Evolutionary conservation across 805 yeast species (phyloP), one percentile per base, ranked within the genome.

Genomic region (Zygosaccharomyces gambellarensis): DNA sequence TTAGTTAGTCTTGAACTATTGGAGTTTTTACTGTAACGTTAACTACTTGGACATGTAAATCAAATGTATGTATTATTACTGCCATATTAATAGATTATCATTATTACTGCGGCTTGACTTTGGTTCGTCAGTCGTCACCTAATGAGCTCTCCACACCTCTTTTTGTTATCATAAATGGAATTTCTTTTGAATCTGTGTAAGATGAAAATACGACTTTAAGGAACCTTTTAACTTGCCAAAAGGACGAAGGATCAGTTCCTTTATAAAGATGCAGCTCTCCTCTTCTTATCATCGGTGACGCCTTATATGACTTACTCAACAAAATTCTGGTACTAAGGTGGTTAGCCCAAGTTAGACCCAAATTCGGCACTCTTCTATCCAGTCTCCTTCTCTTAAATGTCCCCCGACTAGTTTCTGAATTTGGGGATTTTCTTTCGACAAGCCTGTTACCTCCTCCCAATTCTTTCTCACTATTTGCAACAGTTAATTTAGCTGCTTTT

Each of bases 271-370:
- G 39, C 25, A 65, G 28, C 28, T 64, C 67, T 6, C 68, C 68
- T 31, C 62, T 53, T 39, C 44, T 51, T 6, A 64, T 53, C 50
- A 62, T 39, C 0, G 67, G 64, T 17, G 70, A 61, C 8, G 79
- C 79, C 51, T 65, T 70, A 51, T 71, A 72, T 11, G 68, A 64
- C 57, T 76, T 78, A 39, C 66, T 60, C 49, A 79, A 57, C 39
- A 76, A 64, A 12, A 83, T 67, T 41, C 88, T 68, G 36, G 75
- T 72, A 48, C 76, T 74, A 9, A 82, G 61, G 47, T 68, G 71
- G 47, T 76, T 78, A 9, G 79, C 71, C 85, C 87, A 80, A 8
- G 71, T 58, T 2, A 76, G 51, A 0, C 87, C 87, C 39, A 82
- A 62, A 14, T 82, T 77, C 2, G 87, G 84, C 0, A 77, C 65